A percentile compares a stretch with the other conserved stretches of the same genome.
Conservation (phyloP, 805 yeast genomes). For the Pichia exigua region DNA sequence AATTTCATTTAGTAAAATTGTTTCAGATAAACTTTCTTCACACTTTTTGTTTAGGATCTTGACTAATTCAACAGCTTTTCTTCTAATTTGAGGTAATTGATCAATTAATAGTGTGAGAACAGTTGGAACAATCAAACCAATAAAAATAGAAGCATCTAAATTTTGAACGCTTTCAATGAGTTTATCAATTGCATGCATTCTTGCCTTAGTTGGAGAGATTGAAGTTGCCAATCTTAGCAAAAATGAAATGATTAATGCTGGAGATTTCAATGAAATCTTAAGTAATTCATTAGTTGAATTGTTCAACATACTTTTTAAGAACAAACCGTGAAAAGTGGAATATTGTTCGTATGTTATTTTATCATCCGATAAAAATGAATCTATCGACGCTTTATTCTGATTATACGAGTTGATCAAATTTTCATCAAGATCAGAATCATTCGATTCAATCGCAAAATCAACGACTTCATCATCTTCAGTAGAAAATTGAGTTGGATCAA, state of each 20-base stretch:
- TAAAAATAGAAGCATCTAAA: constrained; percentile 25
- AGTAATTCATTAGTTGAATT: constrained; percentile 15
- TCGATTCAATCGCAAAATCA: constrained; percentile 20
- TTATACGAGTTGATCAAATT: constrained; percentile 13
- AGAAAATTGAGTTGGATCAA: constrained; percentile 7
- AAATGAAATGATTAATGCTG: constrained; percentile 42
- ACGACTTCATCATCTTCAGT: constrained; percentile 26
- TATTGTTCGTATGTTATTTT: constrained; percentile 34
- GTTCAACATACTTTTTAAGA: constrained; percentile 34
- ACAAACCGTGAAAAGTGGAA: constrained; percentile 32
- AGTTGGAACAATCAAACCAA: constrained; percentile 53
- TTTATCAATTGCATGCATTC: constrained; percentile 40
- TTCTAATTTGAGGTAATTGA: constrained; percentile 42
- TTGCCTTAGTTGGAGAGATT: constrained; percentile 49
- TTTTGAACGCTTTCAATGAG: constrained; percentile 31
- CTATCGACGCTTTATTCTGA: constrained; percentile 11
- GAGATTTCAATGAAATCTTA: constrained; percentile 12
- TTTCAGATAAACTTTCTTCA: constrained; percentile 26
- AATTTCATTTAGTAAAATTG: constrained; percentile 41
- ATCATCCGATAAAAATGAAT: constrained; percentile 31
- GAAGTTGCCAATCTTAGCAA: constrained; percentile 49
- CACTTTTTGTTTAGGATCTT: constrained; percentile 23
- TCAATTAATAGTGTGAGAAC: constrained; percentile 48
- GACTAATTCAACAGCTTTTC: constrained; percentile 32
- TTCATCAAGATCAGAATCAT: constrained; percentile 13